Conservation (phyloP, 805 yeast genomes). For the Blastobotrys americana region DNA sequence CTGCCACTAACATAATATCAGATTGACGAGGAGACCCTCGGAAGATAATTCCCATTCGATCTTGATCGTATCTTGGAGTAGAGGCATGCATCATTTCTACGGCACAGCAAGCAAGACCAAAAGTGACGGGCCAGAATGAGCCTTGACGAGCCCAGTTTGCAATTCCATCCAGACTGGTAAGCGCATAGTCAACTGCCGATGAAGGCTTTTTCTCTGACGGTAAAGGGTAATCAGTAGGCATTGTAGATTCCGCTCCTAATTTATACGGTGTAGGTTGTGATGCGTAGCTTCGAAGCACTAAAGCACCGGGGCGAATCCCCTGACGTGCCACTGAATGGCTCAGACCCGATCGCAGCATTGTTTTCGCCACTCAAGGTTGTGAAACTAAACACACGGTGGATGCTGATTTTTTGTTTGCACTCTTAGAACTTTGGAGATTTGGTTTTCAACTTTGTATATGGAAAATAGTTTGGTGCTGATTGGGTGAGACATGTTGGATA, state of each 20-base stretch:
- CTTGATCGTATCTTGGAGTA: constrained; percentile 87
- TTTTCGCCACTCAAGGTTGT: no score
- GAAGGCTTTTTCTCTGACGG: constrained; percentile 55
- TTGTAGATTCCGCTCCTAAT: constrained; percentile 7
- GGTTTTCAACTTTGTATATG: no score
- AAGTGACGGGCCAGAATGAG: constrained; percentile 89
- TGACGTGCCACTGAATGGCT: no score
- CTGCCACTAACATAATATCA: constrained; percentile 88
- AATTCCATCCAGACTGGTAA: constrained; percentile 72
- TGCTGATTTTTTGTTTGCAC: no score
- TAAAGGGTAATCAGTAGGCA: constrained; percentile 65
- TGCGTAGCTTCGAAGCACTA: background rate
- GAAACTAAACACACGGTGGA: no score
- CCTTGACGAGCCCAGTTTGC: constrained; percentile 91
- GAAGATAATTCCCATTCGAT: constrained; percentile 85
- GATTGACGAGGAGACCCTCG: constrained; percentile 92
- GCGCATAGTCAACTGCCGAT: constrained; percentile 67
- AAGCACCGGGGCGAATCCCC: background rate
- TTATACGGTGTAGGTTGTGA: background rate
- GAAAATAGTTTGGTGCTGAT: background rate
- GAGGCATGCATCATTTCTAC: constrained; percentile 94
- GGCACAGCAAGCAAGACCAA: constrained; percentile 89
- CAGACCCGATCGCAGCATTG: no score
- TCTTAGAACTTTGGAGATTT: no score
- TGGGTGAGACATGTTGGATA: background rate